A percentile compares a stretch with the other conserved stretches of the same genome.
These are phyloP conservation scores for Fusarium goolgardi DNA, from an alignment of 2,329 filamentous ascomycete species.

Conservation along the genomic window DNA sequence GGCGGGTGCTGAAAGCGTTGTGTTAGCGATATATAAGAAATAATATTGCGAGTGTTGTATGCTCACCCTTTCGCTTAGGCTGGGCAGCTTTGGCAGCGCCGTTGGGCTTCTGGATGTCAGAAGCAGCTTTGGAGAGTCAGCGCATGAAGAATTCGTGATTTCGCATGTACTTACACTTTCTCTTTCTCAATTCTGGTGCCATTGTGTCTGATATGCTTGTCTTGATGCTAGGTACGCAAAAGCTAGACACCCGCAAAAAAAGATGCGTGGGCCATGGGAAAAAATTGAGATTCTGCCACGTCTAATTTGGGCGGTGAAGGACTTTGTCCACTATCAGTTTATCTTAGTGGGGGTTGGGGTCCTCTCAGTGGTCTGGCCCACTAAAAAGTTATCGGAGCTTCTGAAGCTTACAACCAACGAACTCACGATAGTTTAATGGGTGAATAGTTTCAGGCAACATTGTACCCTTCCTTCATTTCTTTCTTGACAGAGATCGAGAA, in stretches of 20 bases:
- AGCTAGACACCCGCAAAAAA: conserved; percentile 42
- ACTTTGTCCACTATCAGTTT: conserved; percentile 40
- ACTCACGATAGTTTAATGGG: conserved; percentile 5
- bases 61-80: conserved; percentile 54
- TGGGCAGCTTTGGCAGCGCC: conserved; percentile 50
- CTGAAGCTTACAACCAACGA: conserved; percentile 27
- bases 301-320: conserved; percentile 49
- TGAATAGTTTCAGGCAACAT: not conserved
- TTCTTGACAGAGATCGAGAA: not conserved
- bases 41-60: conserved; percentile 1
- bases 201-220: conserved; percentile 51
- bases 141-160: not conserved
- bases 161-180: conserved; percentile 47
- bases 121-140: conserved; percentile 43
- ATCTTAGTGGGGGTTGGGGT: conserved; percentile 40
- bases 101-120: conserved; percentile 50
- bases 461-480: not conserved
- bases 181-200: conserved; percentile 60
- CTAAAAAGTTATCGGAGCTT: conserved; percentile 36
- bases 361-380: conserved; percentile 35
- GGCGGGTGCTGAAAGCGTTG: conserved; percentile 53
- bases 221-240: conserved; percentile 34
- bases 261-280: conserved; percentile 44
- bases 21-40: conserved; percentile 42
- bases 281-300: conserved; percentile 55